phyloP scores from a whole-genome alignment of 257 asterid species.

The Forsythia viridissima region DNA sequence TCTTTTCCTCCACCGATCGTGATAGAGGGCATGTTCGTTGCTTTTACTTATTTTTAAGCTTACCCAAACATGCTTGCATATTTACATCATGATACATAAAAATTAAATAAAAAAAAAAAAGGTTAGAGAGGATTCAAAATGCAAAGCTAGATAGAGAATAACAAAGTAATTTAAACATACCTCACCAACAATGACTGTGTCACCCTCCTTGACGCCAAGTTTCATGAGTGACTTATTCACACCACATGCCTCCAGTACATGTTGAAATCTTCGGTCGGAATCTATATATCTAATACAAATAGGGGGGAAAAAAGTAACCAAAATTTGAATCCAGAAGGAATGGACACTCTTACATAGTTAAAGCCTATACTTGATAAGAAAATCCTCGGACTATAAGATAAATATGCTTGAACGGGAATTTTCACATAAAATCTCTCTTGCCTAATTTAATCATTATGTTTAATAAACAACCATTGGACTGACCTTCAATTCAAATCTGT shows the following conservation, averaged over 20 bases:
- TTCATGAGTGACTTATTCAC: slow-evolving; percentile 79
- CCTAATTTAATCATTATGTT: neutral
- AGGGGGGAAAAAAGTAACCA: slow-evolving; percentile 1
- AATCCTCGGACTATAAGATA: neutral
- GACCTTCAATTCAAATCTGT: neutral
- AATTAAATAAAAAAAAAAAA: neutral
- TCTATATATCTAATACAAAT: slow-evolving; percentile 67
- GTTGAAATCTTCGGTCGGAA: slow-evolving; percentile 87
- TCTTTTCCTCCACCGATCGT: neutral
- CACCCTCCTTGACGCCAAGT: slow-evolving; percentile 91
- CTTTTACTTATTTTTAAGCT: neutral
- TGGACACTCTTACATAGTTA: neutral
- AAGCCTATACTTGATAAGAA: neutral
- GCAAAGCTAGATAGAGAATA: neutral
- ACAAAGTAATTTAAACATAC: slow-evolving; percentile 34
- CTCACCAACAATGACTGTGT: slow-evolving; percentile 88
- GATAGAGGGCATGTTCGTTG: neutral
- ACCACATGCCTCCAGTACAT: slow-evolving; percentile 90
- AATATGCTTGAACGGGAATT: slow-evolving; percentile 1
- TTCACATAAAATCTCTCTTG: neutral
- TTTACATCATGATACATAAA: neutral
- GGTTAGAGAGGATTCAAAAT: neutral
- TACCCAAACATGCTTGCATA: neutral
- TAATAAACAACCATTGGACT: neutral
- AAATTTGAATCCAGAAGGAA: slow-evolving; percentile 7